phyloP scores from a whole-genome alignment of 768 basidiomycete genomes.

The Pleurotus cornucopiae region DNA sequence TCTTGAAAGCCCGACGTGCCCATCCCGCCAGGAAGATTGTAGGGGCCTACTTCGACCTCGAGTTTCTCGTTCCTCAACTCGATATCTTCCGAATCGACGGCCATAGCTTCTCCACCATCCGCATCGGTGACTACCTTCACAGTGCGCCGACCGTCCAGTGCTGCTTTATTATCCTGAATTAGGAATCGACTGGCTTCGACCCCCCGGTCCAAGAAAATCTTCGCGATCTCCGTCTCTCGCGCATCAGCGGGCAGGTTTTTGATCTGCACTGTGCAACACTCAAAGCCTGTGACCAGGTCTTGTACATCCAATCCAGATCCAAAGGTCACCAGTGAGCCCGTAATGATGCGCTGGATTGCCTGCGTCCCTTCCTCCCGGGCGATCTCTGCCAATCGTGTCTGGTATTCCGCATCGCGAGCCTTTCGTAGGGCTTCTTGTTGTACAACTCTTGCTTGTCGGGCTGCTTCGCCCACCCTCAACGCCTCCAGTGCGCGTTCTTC shows the following conservation, averaged over 20 bases:
- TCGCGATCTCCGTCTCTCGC: constrained; percentile 32
- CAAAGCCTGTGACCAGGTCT: constrained; percentile 44
- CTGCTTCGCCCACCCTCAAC: not conserved
- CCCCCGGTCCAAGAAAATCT: constrained; percentile 40
- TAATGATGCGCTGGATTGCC: constrained; percentile 38
- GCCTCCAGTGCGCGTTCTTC: not conserved
- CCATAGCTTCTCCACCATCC: constrained; percentile 35
- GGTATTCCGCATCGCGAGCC: constrained; percentile 15
- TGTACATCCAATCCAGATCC: constrained; percentile 45
- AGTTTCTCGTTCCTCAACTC: constrained; percentile 42
- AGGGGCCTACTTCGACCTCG: constrained; percentile 36
- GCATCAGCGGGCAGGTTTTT: constrained; percentile 39
- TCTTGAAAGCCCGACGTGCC: constrained; percentile 25
- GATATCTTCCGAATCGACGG: constrained; percentile 40
- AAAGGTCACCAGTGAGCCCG: constrained; percentile 46
- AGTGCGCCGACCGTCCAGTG: constrained; percentile 19
- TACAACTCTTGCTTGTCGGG: constrained; percentile 9
- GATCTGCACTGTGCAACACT: constrained; percentile 44
- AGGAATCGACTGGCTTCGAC: constrained; percentile 28
- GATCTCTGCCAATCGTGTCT: constrained; percentile 16
- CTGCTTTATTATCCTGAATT: constrained; percentile 26
- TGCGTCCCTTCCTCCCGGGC: constrained; percentile 35
- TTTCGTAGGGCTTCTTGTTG: constrained; percentile 17
- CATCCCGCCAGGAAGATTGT: constrained; percentile 38
- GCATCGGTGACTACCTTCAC: constrained; percentile 42